Base-by-base conservation (phyloP, 371 early-diverging fungal genomes). In the Zancudomyces culisetae region DNA sequence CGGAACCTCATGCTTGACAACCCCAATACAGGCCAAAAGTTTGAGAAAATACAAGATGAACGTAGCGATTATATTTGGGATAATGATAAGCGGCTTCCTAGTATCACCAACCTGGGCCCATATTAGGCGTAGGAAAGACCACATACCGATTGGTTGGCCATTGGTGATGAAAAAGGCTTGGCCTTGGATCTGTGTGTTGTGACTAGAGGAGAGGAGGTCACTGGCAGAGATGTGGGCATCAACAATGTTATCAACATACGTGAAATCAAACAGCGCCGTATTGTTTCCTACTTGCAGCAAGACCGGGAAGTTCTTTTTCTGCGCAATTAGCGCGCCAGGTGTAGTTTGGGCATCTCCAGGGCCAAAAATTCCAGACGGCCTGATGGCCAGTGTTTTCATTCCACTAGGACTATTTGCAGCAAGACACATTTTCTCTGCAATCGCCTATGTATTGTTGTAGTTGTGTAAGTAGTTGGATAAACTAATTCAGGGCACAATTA, bases 321-420 rank as follows among this genome's bases (percentile, higher is more conserved):
- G 73, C 0, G 84, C 82, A 57, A 79, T 75, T 59, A 87, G 54
- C 58, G 85, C 73, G 10, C 83, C 83, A 0, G 81, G 83, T 29
- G 81, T 76, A n/a, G 74, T 61, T 60, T 90, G 92, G 50, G 78
- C 70, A 62, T 94, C 95, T 18, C 90, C 80, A 27, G 92, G 90
- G 0, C 95, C 95, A 62, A 88, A 91, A 53, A 94, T 89, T 2
- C 87, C 92, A 22, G 87, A 83, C 1, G 94, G 91, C 3, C 95
- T 79, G 13, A 94, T 59, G 0, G 85, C 73, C 41, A 79, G 76
- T 10, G 92, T 91, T 20, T 75, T 64, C 45, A 93, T 66, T 0
- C 76, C 78, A 28, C 43, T 40, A 43, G 69, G 50, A 22, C 76
- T 76, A 61, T 90, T 88, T 49, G 87, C 77, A 30, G 71, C 75